These are phyloP conservation scores for Spirogloea muscicola DNA, from an alignment of 139 green algal species.

Conservation along the genomic window DNA sequence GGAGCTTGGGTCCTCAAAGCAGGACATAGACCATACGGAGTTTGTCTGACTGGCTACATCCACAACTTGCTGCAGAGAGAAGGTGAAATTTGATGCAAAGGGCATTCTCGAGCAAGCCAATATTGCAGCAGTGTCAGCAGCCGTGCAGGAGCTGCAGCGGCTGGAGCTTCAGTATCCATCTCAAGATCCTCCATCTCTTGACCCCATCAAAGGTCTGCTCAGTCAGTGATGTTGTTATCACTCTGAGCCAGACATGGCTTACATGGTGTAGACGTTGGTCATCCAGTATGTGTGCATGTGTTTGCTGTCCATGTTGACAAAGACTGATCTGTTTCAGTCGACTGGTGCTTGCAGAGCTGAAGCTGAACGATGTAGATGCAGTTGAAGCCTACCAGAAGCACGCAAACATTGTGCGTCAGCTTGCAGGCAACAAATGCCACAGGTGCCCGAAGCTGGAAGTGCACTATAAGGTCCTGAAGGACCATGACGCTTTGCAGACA, in stretches of 20 bases:
- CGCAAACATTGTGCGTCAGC: not conserved
- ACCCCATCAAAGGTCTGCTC: constrained; percentile 21
- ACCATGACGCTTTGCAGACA: constrained; percentile 1
- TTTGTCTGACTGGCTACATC: too few relatives aligned
- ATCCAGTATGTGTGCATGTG: too few relatives aligned
- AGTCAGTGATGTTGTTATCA: too few relatives aligned
- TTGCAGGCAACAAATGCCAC: constrained; percentile 34
- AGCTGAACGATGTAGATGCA: constrained; percentile 40
- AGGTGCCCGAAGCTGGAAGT: constrained; percentile 33
- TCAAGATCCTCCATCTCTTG: constrained; percentile 8
- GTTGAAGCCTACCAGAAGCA: constrained; percentile 41
- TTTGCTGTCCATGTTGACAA: too few relatives aligned
- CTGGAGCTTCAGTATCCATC: constrained; percentile 25
- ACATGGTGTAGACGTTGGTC: too few relatives aligned
- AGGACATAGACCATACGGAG: too few relatives aligned
- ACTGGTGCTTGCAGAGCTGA: constrained; percentile 53
- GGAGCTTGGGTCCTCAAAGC: too few relatives aligned
- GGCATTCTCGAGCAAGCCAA: constrained; percentile 40
- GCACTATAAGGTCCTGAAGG: constrained; percentile 35
- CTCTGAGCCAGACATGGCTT: too few relatives aligned
- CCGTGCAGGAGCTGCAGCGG: constrained; percentile 38
- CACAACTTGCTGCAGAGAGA: too few relatives aligned
- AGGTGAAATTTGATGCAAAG: constrained; percentile 57
- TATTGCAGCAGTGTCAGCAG: not conserved
- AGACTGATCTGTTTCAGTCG: too few relatives aligned